These are phyloP conservation scores for Kwoniella bestiolae DNA, from an alignment of 768 basidiomycete species.

Conservation along the genomic window DNA sequence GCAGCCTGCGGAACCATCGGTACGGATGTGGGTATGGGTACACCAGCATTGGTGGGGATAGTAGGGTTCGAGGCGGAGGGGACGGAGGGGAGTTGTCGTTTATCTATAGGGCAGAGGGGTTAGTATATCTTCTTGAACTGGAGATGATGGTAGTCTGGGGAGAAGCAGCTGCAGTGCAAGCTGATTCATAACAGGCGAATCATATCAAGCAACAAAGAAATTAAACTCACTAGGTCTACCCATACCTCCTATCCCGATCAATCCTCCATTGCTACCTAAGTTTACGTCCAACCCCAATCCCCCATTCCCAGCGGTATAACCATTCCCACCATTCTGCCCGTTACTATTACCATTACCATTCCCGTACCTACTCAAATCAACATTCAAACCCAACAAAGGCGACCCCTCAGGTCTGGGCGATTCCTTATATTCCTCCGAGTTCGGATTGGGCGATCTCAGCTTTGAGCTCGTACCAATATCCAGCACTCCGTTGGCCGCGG, in stretches of 20 bases:
- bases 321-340: too few relatives aligned
- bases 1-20: conserved; percentile 19
- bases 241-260: conserved; percentile 12
- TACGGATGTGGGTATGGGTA: conserved; percentile 11
- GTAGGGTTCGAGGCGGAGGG: conserved; percentile 12
- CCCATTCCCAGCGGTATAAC: too few relatives aligned
- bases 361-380: background rate
- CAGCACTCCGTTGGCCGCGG: background rate
- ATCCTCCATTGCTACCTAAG: background rate
- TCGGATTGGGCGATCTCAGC: conserved; percentile 12
- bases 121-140: too few relatives aligned
- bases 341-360: background rate
- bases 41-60: background rate
- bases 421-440: conserved; percentile 4
- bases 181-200: background rate
- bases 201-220: background rate
- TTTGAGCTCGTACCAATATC: background rate
- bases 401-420: conserved; percentile 2
- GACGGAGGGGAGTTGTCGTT: conserved; percentile 16
- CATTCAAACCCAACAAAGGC: conserved; percentile 12
- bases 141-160: too few relatives aligned
- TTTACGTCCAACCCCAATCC: conserved; percentile 7
- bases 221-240: conserved; percentile 6
- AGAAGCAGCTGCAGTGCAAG: background rate
- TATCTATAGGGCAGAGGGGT: background rate